Percentiles rank a stretch among this genome's conserved stretches.
These are phyloP conservation scores for Lepidium campestre DNA, from an alignment of 441 rosid species.

Conservation along the genomic window DNA sequence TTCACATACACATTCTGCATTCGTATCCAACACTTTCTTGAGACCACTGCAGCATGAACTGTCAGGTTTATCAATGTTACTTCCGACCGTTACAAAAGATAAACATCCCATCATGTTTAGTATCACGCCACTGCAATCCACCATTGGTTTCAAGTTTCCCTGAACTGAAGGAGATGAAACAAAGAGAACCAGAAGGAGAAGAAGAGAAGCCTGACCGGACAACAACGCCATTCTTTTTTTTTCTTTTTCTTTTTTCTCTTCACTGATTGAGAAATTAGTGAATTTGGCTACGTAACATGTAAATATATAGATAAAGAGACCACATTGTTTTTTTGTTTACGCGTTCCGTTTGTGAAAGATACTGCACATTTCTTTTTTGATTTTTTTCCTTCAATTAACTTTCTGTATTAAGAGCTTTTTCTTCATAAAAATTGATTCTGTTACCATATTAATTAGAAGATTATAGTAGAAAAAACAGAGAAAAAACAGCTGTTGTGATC, in stretches of 20 bases:
- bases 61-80: constrained; percentile 40
- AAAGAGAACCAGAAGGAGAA: constrained; percentile 24
- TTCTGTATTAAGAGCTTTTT: background rate
- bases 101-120: constrained; percentile 59
- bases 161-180: constrained; percentile 18
- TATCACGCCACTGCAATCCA: constrained; percentile 51
- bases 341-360: background rate
- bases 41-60: constrained; percentile 57
- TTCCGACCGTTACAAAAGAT: constrained; percentile 47
- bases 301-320: no score
- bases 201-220: background rate
- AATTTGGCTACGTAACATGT: no score
- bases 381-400: background rate
- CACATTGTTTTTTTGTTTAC: no score
- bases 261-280: no score
- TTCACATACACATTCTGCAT: constrained; percentile 70
- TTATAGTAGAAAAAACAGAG: background rate
- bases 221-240: background rate
- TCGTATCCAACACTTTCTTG: constrained; percentile 46
- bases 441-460: background rate
- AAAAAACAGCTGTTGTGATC: background rate
- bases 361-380: background rate
- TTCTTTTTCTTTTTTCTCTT: no score
- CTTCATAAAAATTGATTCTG: background rate
- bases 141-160: constrained; percentile 38